phyloP scores from a whole-genome alignment of 106 monocot species.

The Triglochin maritima region DNA sequence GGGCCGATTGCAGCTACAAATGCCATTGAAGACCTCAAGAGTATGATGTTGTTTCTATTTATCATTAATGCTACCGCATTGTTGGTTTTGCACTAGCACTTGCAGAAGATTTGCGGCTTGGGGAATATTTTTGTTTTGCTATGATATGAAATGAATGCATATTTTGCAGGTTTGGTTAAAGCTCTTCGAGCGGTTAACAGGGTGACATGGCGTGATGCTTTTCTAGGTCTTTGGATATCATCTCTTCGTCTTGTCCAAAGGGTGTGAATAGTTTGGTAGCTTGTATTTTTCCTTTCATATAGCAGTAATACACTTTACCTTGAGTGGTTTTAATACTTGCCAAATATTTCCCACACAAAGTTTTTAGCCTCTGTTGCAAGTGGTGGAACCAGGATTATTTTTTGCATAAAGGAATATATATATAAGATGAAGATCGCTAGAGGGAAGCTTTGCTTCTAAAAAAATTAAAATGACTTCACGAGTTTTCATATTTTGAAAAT shows the following conservation, averaged over 20 bases:
- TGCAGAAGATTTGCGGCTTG: neutral
- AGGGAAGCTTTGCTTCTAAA: too few species aligned
- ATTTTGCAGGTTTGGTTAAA: conserved; percentile 57
- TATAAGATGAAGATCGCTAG: too few species aligned
- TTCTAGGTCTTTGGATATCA: conserved; percentile 81
- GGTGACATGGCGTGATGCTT: conserved; percentile 80
- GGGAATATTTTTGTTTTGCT: neutral
- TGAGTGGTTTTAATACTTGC: too few species aligned
- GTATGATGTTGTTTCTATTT: neutral
- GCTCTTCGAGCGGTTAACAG: conserved; percentile 72
- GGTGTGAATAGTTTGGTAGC: conserved; percentile 15
- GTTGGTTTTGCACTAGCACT: too few species aligned
- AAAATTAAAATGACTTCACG: too few species aligned
- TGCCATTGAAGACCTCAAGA: conserved; percentile 44
- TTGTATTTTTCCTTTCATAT: neutral
- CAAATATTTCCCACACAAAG: too few species aligned
- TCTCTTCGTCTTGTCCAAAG: conserved; percentile 90
- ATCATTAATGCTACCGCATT: too few species aligned
- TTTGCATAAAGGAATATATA: too few species aligned
- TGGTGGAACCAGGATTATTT: too few species aligned
- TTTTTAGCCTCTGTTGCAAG: too few species aligned
- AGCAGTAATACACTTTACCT: neutral
- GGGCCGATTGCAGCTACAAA: conserved; percentile 66
- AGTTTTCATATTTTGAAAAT: too few species aligned
- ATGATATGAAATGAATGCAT: conserved; percentile 1